Evolutionary conservation across 768 basidiomycete species (phyloP).

Genomic region (Lentinula sp.): DNA sequence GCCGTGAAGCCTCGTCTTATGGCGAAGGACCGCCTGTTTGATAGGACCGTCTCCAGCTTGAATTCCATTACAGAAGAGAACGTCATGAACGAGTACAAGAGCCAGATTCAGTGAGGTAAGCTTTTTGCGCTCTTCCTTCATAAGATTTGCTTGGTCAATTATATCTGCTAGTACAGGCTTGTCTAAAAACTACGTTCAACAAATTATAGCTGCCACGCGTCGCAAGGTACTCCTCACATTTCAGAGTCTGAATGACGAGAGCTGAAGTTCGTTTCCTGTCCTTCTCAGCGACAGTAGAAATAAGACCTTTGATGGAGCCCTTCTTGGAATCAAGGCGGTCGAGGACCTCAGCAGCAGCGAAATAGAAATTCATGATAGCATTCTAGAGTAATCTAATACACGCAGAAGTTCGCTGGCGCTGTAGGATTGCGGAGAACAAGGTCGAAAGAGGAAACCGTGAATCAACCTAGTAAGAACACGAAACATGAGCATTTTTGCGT

Average conservation of each 20-base stretch:
- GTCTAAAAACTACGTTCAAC: conserved; percentile 39
- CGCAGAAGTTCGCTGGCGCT: conserved; percentile 23
- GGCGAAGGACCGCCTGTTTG: conserved; percentile 80
- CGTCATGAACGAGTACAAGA: conserved; percentile 86
- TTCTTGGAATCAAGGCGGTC: conserved; percentile 84
- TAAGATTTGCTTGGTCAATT: conserved; percentile 58
- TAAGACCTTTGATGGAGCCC: conserved; percentile 86
- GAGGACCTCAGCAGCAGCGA: conserved; percentile 77
- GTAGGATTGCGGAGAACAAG: conserved; percentile 14
- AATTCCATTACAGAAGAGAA: conserved; percentile 78
- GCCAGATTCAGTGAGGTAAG: conserved; percentile 72
- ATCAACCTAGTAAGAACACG: conserved; percentile 4
- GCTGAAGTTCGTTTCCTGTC: conserved; percentile 75
- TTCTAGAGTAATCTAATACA: not conserved
- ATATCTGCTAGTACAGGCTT: conserved; percentile 69
- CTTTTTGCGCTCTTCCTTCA: conserved; percentile 70
- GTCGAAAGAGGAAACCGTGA: conserved; percentile 7
- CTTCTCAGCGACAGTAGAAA: conserved; percentile 68
- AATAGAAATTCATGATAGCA: conserved; percentile 87
- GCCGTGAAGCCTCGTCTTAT: conserved; percentile 83
- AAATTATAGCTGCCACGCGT: not conserved
- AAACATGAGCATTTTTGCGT: conserved; percentile 12
- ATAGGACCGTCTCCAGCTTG: conserved; percentile 88
- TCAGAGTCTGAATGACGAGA: conserved; percentile 90
- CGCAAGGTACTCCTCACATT: conserved; percentile 57